These are phyloP conservation scores for Cladophialophora yegresii DNA, from an alignment of 2,329 filamentous ascomycete species.

Conservation along the genomic window DNA sequence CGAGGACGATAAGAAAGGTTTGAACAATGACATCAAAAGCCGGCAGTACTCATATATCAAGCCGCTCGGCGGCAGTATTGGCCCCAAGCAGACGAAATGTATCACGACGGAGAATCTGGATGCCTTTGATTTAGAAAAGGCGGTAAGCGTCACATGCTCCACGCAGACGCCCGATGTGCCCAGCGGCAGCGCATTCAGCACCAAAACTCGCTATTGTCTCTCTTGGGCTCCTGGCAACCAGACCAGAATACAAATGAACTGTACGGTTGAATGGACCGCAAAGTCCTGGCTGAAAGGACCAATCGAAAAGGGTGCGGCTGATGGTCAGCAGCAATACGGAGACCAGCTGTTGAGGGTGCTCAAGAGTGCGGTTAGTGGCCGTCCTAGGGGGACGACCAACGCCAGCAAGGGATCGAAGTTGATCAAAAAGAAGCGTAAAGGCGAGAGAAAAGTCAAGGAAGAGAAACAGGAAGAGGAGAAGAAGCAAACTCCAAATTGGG, in stretches of 20 bases:
- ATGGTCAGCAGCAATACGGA: conserved; percentile 81
- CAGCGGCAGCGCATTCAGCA: conserved; percentile 84
- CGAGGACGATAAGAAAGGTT: conserved; percentile 75
- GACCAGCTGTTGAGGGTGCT: conserved; percentile 76
- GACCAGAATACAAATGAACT: conserved; percentile 84
- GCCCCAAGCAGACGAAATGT: conserved; percentile 92
- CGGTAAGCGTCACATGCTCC: conserved; percentile 75
- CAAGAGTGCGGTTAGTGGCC: conserved; percentile 70
- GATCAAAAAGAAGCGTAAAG: conserved; percentile 59
- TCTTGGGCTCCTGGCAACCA: conserved; percentile 86
- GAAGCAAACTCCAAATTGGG: conserved; percentile 64
- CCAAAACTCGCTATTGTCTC: conserved; percentile 92
- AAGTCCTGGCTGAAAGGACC: conserved; percentile 98
- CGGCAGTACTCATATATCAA: conserved; percentile 88
- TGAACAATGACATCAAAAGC: conserved; percentile 72
- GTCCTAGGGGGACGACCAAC: conserved; percentile 55
- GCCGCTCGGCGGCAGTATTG: conserved; percentile 78
- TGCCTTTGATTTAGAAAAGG: conserved; percentile 79
- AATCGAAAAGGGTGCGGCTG: conserved; percentile 92
- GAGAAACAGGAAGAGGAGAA: conserved; percentile 48
- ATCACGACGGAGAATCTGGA: conserved; percentile 85
- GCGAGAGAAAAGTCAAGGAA: conserved; percentile 58
- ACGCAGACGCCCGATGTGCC: conserved; percentile 95
- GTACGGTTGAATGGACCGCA: conserved; percentile 90
- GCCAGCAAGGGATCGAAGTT: conserved; percentile 52